Evolutionary conservation across 202 grass and related monocot genomes (phyloP).

Genomic region (Zizania palustris): DNA sequence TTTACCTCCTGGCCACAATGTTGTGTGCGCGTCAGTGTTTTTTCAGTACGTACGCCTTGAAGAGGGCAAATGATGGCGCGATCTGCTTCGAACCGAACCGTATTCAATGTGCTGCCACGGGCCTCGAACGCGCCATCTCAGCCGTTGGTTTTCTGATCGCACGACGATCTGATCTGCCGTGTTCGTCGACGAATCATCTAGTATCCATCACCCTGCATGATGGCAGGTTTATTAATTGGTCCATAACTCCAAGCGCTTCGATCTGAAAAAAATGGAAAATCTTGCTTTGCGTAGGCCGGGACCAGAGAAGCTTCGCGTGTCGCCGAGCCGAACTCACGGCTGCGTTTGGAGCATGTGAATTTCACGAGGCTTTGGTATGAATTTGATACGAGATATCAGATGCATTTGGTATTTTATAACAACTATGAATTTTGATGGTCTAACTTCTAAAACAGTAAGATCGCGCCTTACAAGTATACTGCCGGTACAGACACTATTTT

Average conservation of each 20-base stretch:
- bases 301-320: neutral
- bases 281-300: neutral
- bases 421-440: no score
- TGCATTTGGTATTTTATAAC: no score
- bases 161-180: neutral
- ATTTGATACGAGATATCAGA: no score
- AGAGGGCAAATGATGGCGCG: conserved; percentile 24
- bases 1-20: conserved; percentile 23
- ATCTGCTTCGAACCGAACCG: conserved; percentile 24
- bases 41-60: no score
- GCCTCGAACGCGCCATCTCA: neutral
- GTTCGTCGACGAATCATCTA: no score
- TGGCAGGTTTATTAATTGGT: neutral
- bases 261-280: neutral
- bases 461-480: no score
- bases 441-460: no score
- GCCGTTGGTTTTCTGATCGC: conserved; percentile 16
- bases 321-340: neutral
- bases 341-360: no score
- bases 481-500: no score
- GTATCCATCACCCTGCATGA: neutral
- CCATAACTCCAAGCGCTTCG: neutral
- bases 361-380: no score
- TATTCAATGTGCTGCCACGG: conserved; percentile 18
- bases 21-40: neutral